phyloP scores from a whole-genome alignment of 2,329 filamentous ascomycete species.

The Colletotrichum coccodes region DNA sequence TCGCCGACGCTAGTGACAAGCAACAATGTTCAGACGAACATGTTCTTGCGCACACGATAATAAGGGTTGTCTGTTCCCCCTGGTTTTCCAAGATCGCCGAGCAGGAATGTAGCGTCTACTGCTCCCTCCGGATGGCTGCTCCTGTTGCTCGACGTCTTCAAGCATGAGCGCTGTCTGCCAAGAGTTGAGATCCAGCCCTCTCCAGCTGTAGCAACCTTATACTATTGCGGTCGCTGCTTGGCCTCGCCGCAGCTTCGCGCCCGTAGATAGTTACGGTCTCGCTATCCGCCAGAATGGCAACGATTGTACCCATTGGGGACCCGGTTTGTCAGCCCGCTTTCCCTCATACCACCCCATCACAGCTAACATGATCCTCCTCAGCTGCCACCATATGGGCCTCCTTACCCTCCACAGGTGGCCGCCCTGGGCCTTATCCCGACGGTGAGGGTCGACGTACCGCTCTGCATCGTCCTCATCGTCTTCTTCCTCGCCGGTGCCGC shows the following conservation, averaged over 20 bases:
- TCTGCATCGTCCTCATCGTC: slow-evolving; percentile 70
- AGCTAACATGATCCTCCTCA: neutral
- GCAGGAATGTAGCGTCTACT: neutral
- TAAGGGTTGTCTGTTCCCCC: slow-evolving; percentile 11
- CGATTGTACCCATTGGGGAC: neutral
- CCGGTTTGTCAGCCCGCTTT: slow-evolving; percentile 6
- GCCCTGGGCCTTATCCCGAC: slow-evolving; percentile 68
- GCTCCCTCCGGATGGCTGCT: neutral
- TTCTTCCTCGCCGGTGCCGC: slow-evolving; percentile 65
- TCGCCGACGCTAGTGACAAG: slow-evolving; percentile 25
- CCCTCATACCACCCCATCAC: no score
- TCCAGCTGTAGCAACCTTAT: neutral
- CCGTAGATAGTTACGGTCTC: neutral
- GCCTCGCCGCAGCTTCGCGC: neutral
- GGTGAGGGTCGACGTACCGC: slow-evolving; percentile 68
- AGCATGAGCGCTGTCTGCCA: slow-evolving; percentile 12
- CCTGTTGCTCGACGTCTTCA: neutral
- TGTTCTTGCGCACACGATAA: neutral
- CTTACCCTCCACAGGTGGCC: slow-evolving; percentile 54
- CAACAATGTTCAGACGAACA: slow-evolving; percentile 28
- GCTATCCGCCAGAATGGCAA: neutral
- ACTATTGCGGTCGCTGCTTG: neutral
- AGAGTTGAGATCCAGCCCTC: neutral
- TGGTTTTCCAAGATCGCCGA: neutral
- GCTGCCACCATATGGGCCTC: slow-evolving; percentile 39